phyloP scores from a whole-genome alignment of 2,329 filamentous ascomycete species.

The Camillea tinctor region DNA sequence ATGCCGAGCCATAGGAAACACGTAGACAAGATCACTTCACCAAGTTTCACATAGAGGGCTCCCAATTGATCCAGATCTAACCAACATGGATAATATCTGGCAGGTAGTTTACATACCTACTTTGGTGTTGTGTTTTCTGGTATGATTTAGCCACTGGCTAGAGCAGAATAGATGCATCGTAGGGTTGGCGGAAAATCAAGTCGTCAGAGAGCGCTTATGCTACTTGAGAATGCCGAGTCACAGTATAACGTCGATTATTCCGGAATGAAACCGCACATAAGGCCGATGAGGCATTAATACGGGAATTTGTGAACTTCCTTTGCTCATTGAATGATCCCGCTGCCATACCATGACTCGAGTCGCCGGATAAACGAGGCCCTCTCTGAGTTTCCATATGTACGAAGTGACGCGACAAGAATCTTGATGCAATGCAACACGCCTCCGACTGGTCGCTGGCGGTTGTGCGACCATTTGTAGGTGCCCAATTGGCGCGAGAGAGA shows the following conservation, averaged over 20 bases:
- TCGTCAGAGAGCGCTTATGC: neutral
- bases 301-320: neutral
- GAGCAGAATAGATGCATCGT: neutral
- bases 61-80: neutral
- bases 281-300: neutral
- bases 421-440: neutral
- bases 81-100: neutral
- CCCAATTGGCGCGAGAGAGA: neutral
- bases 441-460: neutral
- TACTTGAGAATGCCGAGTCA: neutral
- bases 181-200: neutral
- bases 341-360: neutral
- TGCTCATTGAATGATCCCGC: neutral
- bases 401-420: neutral
- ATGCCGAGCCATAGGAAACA: neutral
- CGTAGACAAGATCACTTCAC: neutral
- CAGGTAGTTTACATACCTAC: neutral
- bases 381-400: neutral
- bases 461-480: constrained; percentile 1
- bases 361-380: neutral
- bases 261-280: neutral
- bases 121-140: neutral
- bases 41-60: neutral
- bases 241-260: neutral
- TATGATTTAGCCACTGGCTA: neutral